phyloP scores from a whole-genome alignment of 1,284 basidiomycete species.

The Irpex sp. region DNA sequence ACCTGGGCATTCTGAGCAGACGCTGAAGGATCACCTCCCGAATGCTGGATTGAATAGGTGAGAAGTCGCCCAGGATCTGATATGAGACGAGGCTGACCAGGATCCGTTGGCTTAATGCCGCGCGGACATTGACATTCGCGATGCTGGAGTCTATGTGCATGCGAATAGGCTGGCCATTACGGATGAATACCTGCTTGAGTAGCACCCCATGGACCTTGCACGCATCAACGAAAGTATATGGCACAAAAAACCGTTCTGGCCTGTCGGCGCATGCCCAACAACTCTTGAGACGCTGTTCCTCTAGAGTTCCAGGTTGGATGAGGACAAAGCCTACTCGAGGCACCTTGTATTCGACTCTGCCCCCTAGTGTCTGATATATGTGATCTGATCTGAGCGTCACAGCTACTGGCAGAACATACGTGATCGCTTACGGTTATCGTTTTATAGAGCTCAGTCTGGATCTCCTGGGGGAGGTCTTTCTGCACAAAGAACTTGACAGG shows the following conservation, averaged over 20 bases:
- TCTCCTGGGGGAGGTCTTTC: slow-evolving; percentile 65
- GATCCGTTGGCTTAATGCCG: slow-evolving; percentile 59
- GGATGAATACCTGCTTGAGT: slow-evolving; percentile 70
- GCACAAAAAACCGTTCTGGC: slow-evolving; percentile 72
- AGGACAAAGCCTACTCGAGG: slow-evolving; percentile 72
- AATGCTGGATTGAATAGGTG: slow-evolving; percentile 41
- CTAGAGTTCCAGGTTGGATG: slow-evolving; percentile 59
- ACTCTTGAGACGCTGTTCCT: slow-evolving; percentile 66
- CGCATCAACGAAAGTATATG: slow-evolving; percentile 73
- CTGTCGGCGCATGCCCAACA: slow-evolving; percentile 66
- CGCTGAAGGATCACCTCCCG: slow-evolving; percentile 69
- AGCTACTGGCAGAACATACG: not conserved
- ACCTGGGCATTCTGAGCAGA: slow-evolving; percentile 64
- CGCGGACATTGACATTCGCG: slow-evolving; percentile 66
- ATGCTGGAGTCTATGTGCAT: slow-evolving; percentile 79
- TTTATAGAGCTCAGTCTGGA: slow-evolving; percentile 65
- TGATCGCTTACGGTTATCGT: slow-evolving; percentile 56
- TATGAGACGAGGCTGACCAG: slow-evolving; percentile 43
- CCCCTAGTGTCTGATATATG: slow-evolving; percentile 53
- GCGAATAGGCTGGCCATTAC: slow-evolving; percentile 55
- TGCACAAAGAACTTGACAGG: slow-evolving; percentile 79
- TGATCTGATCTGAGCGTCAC: not conserved
- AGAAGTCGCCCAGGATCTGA: not conserved
- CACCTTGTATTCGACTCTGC: slow-evolving; percentile 71
- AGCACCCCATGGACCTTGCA: slow-evolving; percentile 71